Base-by-base conservation (phyloP, 2,329 filamentous ascomycete species). In the Beauveria asiatica region DNA sequence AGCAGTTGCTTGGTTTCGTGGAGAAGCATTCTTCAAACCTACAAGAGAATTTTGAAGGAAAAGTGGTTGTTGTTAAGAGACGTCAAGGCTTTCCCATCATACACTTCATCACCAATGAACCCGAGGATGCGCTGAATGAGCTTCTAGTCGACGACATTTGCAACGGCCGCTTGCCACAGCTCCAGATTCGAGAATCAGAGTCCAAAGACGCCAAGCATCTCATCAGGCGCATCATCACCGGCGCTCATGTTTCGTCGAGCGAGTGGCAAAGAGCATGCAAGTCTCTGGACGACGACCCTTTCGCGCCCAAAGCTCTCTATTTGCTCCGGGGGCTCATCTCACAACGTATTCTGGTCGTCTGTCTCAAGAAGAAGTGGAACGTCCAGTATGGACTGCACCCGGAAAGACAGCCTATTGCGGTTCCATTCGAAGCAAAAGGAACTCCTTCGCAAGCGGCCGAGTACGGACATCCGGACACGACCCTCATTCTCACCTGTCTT, bases 371-470 rank as follows among this genome's bases (percentile, higher is more conserved):
- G 67, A 73, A 83, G 4, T 89, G 82, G 81, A 85, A 86, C 30
- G 86, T 91, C 0, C 76, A 83, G 48, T 92, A 86, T 51, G 83
- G 84, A 0, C 70, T 86, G 0, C 78, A 85, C 63, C 77, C 80
- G 0, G 50, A 62, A 0, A 76, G 87, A 16, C 74, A 79, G 45
- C 83, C 83, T 0, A 79, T 88, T 5, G 86, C 87, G 0, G 87
- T 90, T 0, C 87, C 87, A 0, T 90, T 80, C 53, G 76, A 82
- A 11, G 84, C 84, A 0, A 89, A 90, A 60, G 87, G 86, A 2
- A 75, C 79, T 0, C 86, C 87, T 0, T 80, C 79, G 0, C 79
- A 82, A 0, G 78, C 83, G 6, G 82, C 85, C 0, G 87, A 90
- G 64, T 90, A 81, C 67, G 83, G 84, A 0, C 86, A 91, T 63